Conservation (phyloP, 2,329 filamentous ascomycete species). For the Colletotrichum graminicola region DNA sequence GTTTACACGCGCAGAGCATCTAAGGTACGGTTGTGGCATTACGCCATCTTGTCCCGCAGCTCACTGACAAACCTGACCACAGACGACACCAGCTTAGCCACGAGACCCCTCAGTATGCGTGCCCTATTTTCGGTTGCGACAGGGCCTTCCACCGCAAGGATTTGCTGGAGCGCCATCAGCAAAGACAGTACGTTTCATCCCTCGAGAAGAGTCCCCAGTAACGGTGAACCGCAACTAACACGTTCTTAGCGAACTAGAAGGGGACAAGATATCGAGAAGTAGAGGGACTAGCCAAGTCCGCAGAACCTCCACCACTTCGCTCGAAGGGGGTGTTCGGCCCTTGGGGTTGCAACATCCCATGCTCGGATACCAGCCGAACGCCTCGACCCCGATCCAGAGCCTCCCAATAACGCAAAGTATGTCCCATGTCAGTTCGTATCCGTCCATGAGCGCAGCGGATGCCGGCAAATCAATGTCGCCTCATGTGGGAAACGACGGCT, state of each 20-base stretch:
- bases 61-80: slow-evolving; percentile 26
- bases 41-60: neutral
- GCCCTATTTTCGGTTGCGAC: slow-evolving; percentile 66
- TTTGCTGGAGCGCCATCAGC: slow-evolving; percentile 68
- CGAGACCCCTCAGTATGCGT: slow-evolving; percentile 64
- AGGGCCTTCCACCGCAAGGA: slow-evolving; percentile 70
- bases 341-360: slow-evolving; percentile 29
- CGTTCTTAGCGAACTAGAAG: slow-evolving; percentile 38
- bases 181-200: slow-evolving; percentile 58
- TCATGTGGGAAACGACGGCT: slow-evolving; percentile 36
- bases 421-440: slow-evolving; percentile 27
- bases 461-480: slow-evolving; percentile 40
- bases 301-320: slow-evolving; percentile 38
- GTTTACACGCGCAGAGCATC: slow-evolving; percentile 72
- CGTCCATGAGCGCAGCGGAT: slow-evolving; percentile 31
- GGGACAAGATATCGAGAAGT: slow-evolving; percentile 37
- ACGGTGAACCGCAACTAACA: slow-evolving; percentile 14
- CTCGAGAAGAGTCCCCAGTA: slow-evolving; percentile 43
- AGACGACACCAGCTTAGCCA: slow-evolving; percentile 74
- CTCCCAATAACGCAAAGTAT: slow-evolving; percentile 40
- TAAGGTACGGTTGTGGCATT: slow-evolving; percentile 59
- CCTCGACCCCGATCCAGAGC: slow-evolving; percentile 26
- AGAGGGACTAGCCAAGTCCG: slow-evolving; percentile 34
- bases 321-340: slow-evolving; percentile 32
- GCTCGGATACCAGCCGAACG: slow-evolving; percentile 36